Evolutionary conservation across 306 rosid species (phyloP).

Genomic region (Inga laurina): DNA sequence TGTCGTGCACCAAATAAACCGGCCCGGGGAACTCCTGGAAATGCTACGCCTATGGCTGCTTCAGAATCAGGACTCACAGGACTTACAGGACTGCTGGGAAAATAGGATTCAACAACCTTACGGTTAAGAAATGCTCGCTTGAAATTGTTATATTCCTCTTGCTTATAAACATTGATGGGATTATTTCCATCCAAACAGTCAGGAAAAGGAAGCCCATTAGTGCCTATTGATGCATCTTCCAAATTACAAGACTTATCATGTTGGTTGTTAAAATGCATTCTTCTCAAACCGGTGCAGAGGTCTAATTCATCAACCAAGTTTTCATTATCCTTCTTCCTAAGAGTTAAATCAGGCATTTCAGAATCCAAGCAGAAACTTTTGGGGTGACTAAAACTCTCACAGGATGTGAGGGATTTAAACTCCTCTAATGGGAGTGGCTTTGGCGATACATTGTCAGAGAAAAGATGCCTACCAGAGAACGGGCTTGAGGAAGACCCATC

Average conservation of each 20-base stretch:
- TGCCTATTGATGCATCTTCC: conserved; percentile 5
- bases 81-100: conserved; percentile 19
- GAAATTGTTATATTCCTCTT: conserved; percentile 21
- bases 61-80: conserved; percentile 19
- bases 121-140: conserved; percentile 30
- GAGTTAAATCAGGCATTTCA: conserved; percentile 31
- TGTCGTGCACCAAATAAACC: conserved; percentile 33
- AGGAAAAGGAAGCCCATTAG: conserved; percentile 8
- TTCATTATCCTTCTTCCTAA: conserved; percentile 28
- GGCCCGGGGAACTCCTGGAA: conserved; percentile 31
- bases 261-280: conserved; percentile 41
- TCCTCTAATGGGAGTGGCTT: conserved; percentile 52
- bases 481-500: conserved; percentile 59
- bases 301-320: conserved; percentile 48
- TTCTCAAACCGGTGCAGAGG: conserved; percentile 39
- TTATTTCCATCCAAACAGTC: conserved; percentile 34
- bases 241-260: conserved; percentile 29
- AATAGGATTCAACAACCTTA: conserved; percentile 34
- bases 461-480: conserved; percentile 48
- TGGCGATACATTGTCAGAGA: conserved; percentile 59
- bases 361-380: conserved; percentile 35
- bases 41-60: conserved; percentile 20
- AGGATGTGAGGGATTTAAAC: conserved; percentile 37
- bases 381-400: conserved; percentile 19
- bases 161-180: conserved; percentile 15